Conservation (phyloP, 2,329 filamentous ascomycete genomes). For the Ceratocystis colombiana region DNA sequence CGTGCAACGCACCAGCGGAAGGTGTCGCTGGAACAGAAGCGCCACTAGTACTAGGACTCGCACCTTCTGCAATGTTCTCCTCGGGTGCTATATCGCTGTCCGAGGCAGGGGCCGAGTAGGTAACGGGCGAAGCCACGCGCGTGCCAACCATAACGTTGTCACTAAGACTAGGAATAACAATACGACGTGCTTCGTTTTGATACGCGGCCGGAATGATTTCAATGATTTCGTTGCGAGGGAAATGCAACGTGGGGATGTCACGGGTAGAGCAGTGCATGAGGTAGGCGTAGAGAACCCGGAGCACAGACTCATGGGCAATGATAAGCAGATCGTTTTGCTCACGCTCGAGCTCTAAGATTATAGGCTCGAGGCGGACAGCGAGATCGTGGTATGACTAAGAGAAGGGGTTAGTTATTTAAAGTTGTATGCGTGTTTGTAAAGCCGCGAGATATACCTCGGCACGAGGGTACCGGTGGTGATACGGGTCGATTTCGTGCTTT, state of each 20-base stretch:
- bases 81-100: slow-evolving; percentile 15
- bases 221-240: slow-evolving; percentile 94
- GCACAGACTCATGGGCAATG: slow-evolving; percentile 95
- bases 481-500: slow-evolving; percentile 89
- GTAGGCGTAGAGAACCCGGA: slow-evolving; percentile 93
- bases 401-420: slow-evolving; percentile 20
- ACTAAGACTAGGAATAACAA: slow-evolving; percentile 65
- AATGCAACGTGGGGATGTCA: slow-evolving; percentile 85
- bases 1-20: slow-evolving; percentile 1
- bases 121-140: slow-evolving; percentile 23
- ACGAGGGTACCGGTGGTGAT: slow-evolving; percentile 90
- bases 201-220: slow-evolving; percentile 97
- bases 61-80: neutral
- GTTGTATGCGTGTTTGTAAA: too few species aligned
- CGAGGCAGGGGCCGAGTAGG: neutral
- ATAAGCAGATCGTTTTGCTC: slow-evolving; percentile 97
- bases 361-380: slow-evolving; percentile 92
- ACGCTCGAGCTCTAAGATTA: slow-evolving; percentile 92
- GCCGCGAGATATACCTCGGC: slow-evolving; percentile 57
- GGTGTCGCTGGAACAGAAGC: neutral
- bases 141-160: slow-evolving; percentile 56
- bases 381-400: slow-evolving; percentile 89
- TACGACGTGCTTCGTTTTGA: slow-evolving; percentile 87
- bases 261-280: slow-evolving; percentile 96
- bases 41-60: neutral